phyloP scores from a whole-genome alignment of 1,139 yeast genomes.

The Debaryomyces subglobosus region DNA sequence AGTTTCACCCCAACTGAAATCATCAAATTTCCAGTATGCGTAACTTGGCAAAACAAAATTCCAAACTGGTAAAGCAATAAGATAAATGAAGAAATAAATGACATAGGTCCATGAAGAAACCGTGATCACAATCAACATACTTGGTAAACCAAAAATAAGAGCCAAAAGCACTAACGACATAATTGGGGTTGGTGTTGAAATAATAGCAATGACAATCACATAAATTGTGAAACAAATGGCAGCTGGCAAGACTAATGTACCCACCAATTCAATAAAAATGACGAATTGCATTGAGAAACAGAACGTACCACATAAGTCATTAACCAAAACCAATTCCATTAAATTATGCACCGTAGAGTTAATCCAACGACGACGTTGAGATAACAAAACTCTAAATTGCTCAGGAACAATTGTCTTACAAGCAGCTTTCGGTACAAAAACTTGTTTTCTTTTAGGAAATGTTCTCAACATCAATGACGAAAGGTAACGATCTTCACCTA shows the following conservation, averaged over 20 bases:
- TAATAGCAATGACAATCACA: conserved; percentile 75
- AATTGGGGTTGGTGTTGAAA: conserved; percentile 81
- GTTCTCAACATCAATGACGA: conserved; percentile 89
- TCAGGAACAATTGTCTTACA: conserved; percentile 95
- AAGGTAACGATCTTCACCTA: conserved; percentile 93
- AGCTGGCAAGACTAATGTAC: conserved; percentile 90
- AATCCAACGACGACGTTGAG: conserved; percentile 98
- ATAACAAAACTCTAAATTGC: conserved; percentile 73
- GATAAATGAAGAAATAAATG: conserved; percentile 79
- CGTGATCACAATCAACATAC: conserved; percentile 81
- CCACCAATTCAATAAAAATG: conserved; percentile 81
- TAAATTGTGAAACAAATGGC: conserved; percentile 88
- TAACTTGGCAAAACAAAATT: conserved; percentile 87
- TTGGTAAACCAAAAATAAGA: conserved; percentile 88
- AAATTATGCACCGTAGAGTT: conserved; percentile 95
- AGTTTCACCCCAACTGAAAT: conserved; percentile 98
- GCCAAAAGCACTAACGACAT: conserved; percentile 79
- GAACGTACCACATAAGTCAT: conserved; percentile 94
- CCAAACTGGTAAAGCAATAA: conserved; percentile 91
- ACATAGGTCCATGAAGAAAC: conserved; percentile 78
- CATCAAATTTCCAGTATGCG: conserved; percentile 97
- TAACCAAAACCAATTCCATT: conserved; percentile 85
- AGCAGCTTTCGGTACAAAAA: conserved; percentile 94
- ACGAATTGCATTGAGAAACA: conserved; percentile 98
- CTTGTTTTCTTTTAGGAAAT: conserved; percentile 89